Evolutionary conservation across 164 flowering plant genomes (phyloP).

Genomic region (Kingdonia uniflora): DNA sequence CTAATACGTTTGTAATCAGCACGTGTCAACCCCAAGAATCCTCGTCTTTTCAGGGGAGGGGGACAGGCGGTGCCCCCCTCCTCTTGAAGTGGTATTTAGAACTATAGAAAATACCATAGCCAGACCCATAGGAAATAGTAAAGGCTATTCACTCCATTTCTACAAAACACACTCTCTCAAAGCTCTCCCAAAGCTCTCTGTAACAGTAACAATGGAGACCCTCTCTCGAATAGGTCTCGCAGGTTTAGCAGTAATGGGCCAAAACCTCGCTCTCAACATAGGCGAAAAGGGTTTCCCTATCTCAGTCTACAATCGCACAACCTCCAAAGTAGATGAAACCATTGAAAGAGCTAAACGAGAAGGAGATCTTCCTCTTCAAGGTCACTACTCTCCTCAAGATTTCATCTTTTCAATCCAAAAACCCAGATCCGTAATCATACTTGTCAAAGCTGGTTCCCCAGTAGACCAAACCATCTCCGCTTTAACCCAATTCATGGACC

Average conservation of each 20-base stretch:
- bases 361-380: slow-evolving; percentile 48
- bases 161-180: too few species aligned
- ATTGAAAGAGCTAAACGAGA: slow-evolving; percentile 48
- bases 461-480: slow-evolving; percentile 69
- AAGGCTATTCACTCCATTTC: too few species aligned
- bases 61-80: too few species aligned
- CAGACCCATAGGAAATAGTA: too few species aligned
- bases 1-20: too few species aligned
- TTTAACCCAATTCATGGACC: slow-evolving; percentile 46
- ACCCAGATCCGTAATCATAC: slow-evolving; percentile 58
- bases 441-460: slow-evolving; percentile 73
- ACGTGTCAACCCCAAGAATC: too few species aligned
- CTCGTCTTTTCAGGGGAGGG: too few species aligned
- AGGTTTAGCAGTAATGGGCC: slow-evolving; percentile 76
- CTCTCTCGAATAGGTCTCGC: slow-evolving; percentile 60
- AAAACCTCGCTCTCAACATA: slow-evolving; percentile 67
- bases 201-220: too few species aligned
- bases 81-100: too few species aligned
- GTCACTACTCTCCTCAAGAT: slow-evolving; percentile 46
- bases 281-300: slow-evolving; percentile 68
- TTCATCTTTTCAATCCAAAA: slow-evolving; percentile 56
- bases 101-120: too few species aligned
- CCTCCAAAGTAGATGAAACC: slow-evolving; percentile 60
- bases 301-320: slow-evolving; percentile 57
- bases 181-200: too few species aligned